These are phyloP conservation scores for Pythium aristosporum DNA, from an alignment of 352 stramenopile species.

Conservation along the genomic window DNA sequence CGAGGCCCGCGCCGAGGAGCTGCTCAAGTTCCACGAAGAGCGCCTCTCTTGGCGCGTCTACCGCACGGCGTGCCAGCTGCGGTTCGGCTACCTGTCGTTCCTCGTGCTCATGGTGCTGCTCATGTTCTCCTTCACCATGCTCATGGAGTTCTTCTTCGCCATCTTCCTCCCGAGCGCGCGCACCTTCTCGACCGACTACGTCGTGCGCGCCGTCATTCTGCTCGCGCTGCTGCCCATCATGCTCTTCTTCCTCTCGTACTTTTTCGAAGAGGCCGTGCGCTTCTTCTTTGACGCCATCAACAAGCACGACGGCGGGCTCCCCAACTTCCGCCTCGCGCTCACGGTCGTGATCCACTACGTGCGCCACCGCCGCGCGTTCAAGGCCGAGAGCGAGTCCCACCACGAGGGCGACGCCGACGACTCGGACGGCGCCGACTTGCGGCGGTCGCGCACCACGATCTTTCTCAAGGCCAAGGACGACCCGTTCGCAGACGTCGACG, in stretches of 20 bases:
- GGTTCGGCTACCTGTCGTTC: slow-evolving; percentile 87
- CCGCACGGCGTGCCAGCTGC: slow-evolving; percentile 78
- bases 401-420: slow-evolving; percentile 56
- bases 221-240: slow-evolving; percentile 68
- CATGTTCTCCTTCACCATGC: slow-evolving; percentile 87
- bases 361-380: slow-evolving; percentile 67
- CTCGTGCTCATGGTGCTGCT: slow-evolving; percentile 88
- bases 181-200: slow-evolving; percentile 73
- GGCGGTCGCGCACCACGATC: slow-evolving; percentile 21
- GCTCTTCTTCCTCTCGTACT: slow-evolving; percentile 82
- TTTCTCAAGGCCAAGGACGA: slow-evolving; percentile 62
- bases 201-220: slow-evolving; percentile 66
- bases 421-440: not conserved
- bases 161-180: slow-evolving; percentile 84
- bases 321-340: slow-evolving; percentile 85
- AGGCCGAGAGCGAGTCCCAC: slow-evolving; percentile 50
- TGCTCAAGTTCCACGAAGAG: slow-evolving; percentile 44
- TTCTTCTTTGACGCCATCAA: slow-evolving; percentile 86
- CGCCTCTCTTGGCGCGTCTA: slow-evolving; percentile 67
- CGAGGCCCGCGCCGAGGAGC: slow-evolving; percentile 55
- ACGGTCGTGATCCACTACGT: slow-evolving; percentile 85
- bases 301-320: slow-evolving; percentile 74
- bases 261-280: slow-evolving; percentile 81
- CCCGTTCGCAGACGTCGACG: slow-evolving; percentile 71
- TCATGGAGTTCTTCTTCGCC: slow-evolving; percentile 92